Evolutionary conservation across 805 yeast genomes (phyloP).

Genomic region (Tetrapisispora pingtungensis): DNA sequence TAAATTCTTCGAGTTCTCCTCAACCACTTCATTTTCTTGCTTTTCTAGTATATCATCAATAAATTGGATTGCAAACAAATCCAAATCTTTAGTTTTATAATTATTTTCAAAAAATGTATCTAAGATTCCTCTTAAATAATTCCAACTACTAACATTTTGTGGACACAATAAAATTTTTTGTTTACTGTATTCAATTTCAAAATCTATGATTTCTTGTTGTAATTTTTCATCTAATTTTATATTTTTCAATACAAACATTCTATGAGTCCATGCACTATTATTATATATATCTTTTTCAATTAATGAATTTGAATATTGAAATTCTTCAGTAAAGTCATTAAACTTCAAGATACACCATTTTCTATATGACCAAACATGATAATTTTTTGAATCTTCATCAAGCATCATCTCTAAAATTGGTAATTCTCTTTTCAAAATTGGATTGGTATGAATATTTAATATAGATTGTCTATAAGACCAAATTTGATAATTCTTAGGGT

Average conservation of each 20-base stretch:
- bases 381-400: constrained; percentile 75
- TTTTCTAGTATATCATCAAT: constrained; percentile 25
- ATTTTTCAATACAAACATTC: constrained; percentile 47
- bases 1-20: constrained; percentile 2
- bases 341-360: constrained; percentile 69
- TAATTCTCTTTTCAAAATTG: constrained; percentile 41
- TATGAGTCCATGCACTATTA: constrained; percentile 89
- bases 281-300: constrained; percentile 63
- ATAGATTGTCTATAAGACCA: constrained; percentile 85
- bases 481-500: constrained; percentile 91
- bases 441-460: constrained; percentile 31
- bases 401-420: constrained; percentile 61
- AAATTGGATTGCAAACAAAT: constrained; percentile 37
- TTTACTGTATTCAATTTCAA: constrained; percentile 47
- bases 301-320: constrained; percentile 38
- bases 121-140: constrained; percentile 58
- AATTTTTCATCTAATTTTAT: background rate
- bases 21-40: constrained; percentile 5
- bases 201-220: constrained; percentile 8
- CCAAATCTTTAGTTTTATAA: constrained; percentile 30
- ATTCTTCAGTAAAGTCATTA: constrained; percentile 40
- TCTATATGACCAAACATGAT: constrained; percentile 92
- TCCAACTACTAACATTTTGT: constrained; percentile 81
- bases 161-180: constrained; percentile 50
- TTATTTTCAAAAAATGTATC: constrained; percentile 16